A percentile compares a stretch with the other conserved stretches of the same genome.
phyloP scores from a whole-genome alignment of 2,329 filamentous ascomycete species.

The Plectosphaerella sp. region DNA sequence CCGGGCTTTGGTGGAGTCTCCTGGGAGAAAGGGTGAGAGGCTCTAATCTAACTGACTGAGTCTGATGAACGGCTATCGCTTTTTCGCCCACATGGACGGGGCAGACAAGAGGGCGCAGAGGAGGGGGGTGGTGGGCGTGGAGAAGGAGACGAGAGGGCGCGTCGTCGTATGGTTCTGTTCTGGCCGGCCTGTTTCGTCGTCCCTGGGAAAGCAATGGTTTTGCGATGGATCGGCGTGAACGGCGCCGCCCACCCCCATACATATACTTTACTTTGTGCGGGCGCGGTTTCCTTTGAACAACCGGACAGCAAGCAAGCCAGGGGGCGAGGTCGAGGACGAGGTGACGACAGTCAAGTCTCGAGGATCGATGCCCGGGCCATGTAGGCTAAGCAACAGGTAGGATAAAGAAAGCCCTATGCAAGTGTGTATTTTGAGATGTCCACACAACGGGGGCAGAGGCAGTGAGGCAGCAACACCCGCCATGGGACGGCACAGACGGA shows the following conservation, averaged over 20 bases:
- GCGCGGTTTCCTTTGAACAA: background rate
- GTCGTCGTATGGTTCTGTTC: background rate
- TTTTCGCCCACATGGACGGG: background rate
- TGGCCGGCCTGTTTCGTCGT: constrained; percentile 9
- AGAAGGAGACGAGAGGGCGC: background rate
- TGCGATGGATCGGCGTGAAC: background rate
- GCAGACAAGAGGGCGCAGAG: too few species aligned
- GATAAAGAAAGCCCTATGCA: too few species aligned
- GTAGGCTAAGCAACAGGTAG: background rate
- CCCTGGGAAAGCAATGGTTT: constrained; percentile 12
- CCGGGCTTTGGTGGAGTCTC: constrained; percentile 5
- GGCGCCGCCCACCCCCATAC: constrained; percentile 2
- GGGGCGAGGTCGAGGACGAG: too few species aligned
- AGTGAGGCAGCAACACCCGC: background rate
- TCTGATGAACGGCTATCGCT: constrained; percentile 1
- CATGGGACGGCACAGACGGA: background rate
- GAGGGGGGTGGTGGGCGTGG: background rate
- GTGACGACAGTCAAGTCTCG: constrained; percentile 5
- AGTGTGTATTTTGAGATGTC: too few species aligned
- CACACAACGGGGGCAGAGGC: background rate
- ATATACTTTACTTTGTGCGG: too few species aligned
- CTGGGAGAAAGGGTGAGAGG: constrained; percentile 9
- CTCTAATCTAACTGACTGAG: constrained; percentile 11
- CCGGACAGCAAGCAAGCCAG: too few species aligned
- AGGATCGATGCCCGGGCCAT: constrained; percentile 4